A percentile compares a stretch with the other conserved stretches of the same genome.
Conservation (phyloP, 1,284 basidiomycete genomes). For the Pterulicium gracile region DNA sequence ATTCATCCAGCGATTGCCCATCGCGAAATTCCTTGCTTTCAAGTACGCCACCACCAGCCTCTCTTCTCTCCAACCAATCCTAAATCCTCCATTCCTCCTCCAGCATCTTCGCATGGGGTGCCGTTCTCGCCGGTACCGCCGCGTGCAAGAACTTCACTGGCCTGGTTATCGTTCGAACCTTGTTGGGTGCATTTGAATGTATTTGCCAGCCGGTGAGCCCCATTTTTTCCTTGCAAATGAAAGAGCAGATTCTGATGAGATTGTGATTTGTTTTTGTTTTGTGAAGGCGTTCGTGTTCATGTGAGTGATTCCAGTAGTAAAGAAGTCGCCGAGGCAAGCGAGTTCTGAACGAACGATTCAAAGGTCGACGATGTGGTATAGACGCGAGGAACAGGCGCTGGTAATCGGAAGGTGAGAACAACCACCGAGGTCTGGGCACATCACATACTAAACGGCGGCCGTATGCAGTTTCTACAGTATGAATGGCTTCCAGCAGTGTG, state of each 20-base stretch:
- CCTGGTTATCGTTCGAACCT: slow-evolving; percentile 33
- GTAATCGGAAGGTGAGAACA: slow-evolving; percentile 23
- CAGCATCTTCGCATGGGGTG: slow-evolving; percentile 36
- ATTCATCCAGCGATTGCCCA: slow-evolving; percentile 34
- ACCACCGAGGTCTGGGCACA: slow-evolving; percentile 27
- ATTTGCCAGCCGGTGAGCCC: slow-evolving; percentile 42
- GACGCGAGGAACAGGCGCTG: slow-evolving; percentile 37
- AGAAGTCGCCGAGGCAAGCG: neutral
- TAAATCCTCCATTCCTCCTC: neutral
- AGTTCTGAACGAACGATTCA: neutral
- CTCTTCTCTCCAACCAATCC: too few species aligned
- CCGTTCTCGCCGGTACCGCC: slow-evolving; percentile 36
- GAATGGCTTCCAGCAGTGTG: slow-evolving; percentile 42
- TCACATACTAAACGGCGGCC: neutral
- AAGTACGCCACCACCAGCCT: slow-evolving; percentile 21
- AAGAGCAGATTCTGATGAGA: too few species aligned
- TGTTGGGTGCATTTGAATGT: slow-evolving; percentile 38
- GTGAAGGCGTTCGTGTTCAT: slow-evolving; percentile 11
- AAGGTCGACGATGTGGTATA: slow-evolving; percentile 44
- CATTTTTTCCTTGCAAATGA: slow-evolving; percentile 13
- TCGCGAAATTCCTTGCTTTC: slow-evolving; percentile 36
- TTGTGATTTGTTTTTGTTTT: too few species aligned
- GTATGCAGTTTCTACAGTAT: slow-evolving; percentile 14
- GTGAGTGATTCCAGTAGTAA: slow-evolving; percentile 10
- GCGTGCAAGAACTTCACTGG: slow-evolving; percentile 36